phyloP scores from a whole-genome alignment of 495 filamentous ascomycete genomes.

The Xylaria nigripes region DNA sequence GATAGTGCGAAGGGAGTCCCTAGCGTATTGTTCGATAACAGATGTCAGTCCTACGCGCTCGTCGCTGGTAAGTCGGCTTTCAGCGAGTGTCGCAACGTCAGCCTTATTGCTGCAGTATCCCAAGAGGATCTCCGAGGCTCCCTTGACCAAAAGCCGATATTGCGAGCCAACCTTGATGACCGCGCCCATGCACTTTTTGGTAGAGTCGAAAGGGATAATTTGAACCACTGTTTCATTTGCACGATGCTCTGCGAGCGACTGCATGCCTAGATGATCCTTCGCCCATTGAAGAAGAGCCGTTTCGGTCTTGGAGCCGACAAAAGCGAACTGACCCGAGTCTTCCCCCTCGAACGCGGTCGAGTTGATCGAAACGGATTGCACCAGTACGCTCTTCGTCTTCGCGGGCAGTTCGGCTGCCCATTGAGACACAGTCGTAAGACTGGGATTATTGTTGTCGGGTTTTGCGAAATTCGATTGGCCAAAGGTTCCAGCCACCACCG shows the following conservation, averaged over 20 bases:
- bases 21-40: slow-evolving; percentile 57
- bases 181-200: slow-evolving; percentile 64
- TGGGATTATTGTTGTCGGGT: slow-evolving; percentile 16
- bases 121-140: slow-evolving; percentile 64
- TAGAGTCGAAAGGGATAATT: slow-evolving; percentile 61
- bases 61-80: slow-evolving; percentile 26
- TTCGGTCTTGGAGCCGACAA: slow-evolving; percentile 70
- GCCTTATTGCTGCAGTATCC: slow-evolving; percentile 45
- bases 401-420: slow-evolving; percentile 51
- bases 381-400: slow-evolving; percentile 47
- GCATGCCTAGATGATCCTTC: slow-evolving; percentile 55
- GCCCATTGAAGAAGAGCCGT: slow-evolving; percentile 62
- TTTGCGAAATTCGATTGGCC: slow-evolving; percentile 54
- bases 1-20: slow-evolving; percentile 66
- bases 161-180: slow-evolving; percentile 44
- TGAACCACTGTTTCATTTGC: slow-evolving; percentile 51
- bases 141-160: slow-evolving; percentile 63
- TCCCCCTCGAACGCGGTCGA: slow-evolving; percentile 70
- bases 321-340: slow-evolving; percentile 49
- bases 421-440: slow-evolving; percentile 39
- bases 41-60: slow-evolving; percentile 34
- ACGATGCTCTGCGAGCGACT: slow-evolving; percentile 47
- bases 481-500: slow-evolving; percentile 59
- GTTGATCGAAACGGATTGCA: slow-evolving; percentile 61
- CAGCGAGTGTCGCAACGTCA: slow-evolving; percentile 14